Evolutionary conservation across 768 basidiomycete species (phyloP), one percentile per base, ranked within the genome.

Genomic region (Dioszegia hungarica): DNA sequence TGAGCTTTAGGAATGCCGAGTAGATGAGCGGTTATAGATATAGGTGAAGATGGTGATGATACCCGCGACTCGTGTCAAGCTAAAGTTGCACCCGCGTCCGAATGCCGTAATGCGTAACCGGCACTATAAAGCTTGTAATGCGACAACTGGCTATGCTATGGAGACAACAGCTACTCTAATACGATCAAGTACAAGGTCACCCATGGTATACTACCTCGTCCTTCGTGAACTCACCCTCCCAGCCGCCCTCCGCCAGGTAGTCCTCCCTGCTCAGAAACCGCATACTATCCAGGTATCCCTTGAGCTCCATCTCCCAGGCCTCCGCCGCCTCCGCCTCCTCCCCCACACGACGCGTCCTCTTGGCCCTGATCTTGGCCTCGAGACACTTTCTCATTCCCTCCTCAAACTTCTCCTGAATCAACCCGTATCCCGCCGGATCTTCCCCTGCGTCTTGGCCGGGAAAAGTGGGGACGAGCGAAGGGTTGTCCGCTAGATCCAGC

Each of bases 191-290:
- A 36, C 34, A 36, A 36, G 34, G 34, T 9, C 34, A 36, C 8
- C 39, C 54, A 45, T 55, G 54, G 37, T 45, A 44, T 28, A 46
- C 27, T 15, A 55, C 44, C 54, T 55, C 54, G 25, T 55, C 44
- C 34, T 25, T 17, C 25, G 54, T 55, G 24, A 55, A 55, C 24
- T 55, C 54, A 14, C 54, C 44, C 11, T n/a, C 17, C 54, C 54
- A 55, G 9, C 24, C 20, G 11, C 44, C 54, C 36, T 34, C 19
- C n/a, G 11, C 41, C 17, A 46, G 31, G 27, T 55, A 55, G 20
- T 55, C 41, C 12, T 46, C 33, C 6, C 43, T 22, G 15, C 20
- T 27, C 28, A 55, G 3, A 20, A 55, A 55, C 19, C 44, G 27
- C 40, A 55, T 25, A 44, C 19, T 36, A 12, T 45, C 43, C 12